Base-by-base conservation (phyloP, 2,329 filamentous ascomycete genomes). In the Scedosporium apiospermum region DNA sequence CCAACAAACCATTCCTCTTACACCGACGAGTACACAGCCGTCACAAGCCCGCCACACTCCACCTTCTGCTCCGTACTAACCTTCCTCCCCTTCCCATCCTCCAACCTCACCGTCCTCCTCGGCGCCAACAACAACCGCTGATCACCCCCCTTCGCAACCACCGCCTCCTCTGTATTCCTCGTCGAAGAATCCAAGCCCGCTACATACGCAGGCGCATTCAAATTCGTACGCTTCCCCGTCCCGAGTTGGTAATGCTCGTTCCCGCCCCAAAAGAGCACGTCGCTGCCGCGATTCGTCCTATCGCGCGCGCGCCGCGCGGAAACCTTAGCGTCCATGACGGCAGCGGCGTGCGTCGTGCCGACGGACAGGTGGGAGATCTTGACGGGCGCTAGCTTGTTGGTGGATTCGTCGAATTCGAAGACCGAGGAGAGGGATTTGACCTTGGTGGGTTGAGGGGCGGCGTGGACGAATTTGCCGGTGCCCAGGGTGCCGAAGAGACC, bases 191-290 rank as follows among this genome's bases (percentile, higher is more conserved):
- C 91, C 51, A 93, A 74, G 14, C 91, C 88, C 38, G 86, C 84
- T 61, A 97, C 91, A 71, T 96, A 93, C 1, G 82, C 80, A 1
- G 95, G 95, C 12, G 82, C 80, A 61, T 85, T 84, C 9, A 89
- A 71, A 70, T 98, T 98, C 69, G 85, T 95, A 65, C 93, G 80
- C 78, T 89, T 96, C 30, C 95, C 93, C 0, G 89, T 97, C 12
- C 95, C 95, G 27, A 99, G 83, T 75, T 99, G 95, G 74, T 89
- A 97, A 72, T 88, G 85, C 76, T 98, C 93, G 70, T 98, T 99
- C 61, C 91, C 91, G 65, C 95, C 95, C 91, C 93, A 99, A 80
- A 91, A 96, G 1, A 98, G 73, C 34, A 93, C 87, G 72, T 98
- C 95, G 4, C 89, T 86, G 58, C 95, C 95, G 85, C 88, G 96